A percentile compares a stretch with the other conserved stretches of the same genome.
Evolutionary conservation across 225 moss, liverwort and hornwort species (phyloP).

Genomic region (Climacium dendroides): DNA sequence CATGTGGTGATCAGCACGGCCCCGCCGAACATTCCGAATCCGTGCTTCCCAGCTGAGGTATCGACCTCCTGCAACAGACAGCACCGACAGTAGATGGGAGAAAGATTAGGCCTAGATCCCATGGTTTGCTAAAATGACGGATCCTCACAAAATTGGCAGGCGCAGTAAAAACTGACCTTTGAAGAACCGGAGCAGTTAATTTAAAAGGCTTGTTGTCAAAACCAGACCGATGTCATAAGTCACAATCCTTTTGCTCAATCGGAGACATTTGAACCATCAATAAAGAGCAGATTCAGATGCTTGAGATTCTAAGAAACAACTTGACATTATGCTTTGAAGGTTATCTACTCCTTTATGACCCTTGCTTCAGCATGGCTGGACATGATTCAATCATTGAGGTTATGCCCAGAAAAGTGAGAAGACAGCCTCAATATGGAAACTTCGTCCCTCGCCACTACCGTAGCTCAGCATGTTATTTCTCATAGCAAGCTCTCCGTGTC

Average conservation of each 20-base stretch:
- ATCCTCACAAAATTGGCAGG: not conserved
- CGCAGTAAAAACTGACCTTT: not conserved
- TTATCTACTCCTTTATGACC: not conserved
- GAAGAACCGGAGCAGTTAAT: not conserved
- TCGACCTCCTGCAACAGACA: constrained; percentile 5
- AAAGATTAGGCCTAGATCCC: not conserved
- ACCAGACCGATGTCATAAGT: not conserved
- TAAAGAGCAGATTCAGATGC: not conserved
- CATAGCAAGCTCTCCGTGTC: not conserved
- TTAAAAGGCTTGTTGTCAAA: not conserved
- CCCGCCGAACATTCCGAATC: constrained; percentile 21
- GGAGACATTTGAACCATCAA: not conserved
- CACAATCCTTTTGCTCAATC: not conserved
- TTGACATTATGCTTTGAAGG: not conserved
- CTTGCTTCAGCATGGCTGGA: not conserved
- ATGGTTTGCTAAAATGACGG: not conserved
- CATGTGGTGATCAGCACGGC: constrained; percentile 19
- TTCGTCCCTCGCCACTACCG: not conserved
- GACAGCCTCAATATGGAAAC: not conserved
- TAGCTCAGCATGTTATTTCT: not conserved
- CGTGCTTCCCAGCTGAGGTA: constrained; percentile 24
- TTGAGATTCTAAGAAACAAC: not conserved
- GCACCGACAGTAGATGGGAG: too few species aligned
- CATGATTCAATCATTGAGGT: too few species aligned
- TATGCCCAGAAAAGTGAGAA: not conserved